Base-by-base conservation (phyloP, 345 rosid genomes). In the Euclidium syriacum region DNA sequence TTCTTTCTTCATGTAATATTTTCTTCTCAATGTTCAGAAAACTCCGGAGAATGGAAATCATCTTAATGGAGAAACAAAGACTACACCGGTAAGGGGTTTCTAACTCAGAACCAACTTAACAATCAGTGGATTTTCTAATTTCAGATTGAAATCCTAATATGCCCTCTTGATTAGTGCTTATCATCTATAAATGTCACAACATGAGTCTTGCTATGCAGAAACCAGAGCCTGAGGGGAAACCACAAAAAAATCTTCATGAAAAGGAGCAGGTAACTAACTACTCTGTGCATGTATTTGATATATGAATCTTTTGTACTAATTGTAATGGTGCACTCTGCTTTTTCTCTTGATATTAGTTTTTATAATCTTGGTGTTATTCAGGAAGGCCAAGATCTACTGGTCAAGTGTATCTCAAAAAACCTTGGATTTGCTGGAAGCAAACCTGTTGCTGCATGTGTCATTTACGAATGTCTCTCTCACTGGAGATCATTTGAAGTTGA, bases 401-500 rank as follows among this genome's bases (percentile, higher is more conserved):
- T 83, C 65, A 88, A 85, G 78, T 85, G 96, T 64, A 72, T 85
- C 64, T 78, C 87, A 57, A 84, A 88, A 64, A 82, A 85, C 76
- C 64, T 88, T 73, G 96, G 91, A 73, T 88, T 83, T 61, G 83
- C 91, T 51, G 83, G 79, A 35, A 70, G 81, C 68, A 85, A n/a
- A n/a, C n/a, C n/a, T n/a, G n/a, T n/a, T n/a, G n/a, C n/a, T n/a
- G n/a, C n/a, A n/a, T n/a, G n/a, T 70, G 70, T 85, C 47, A 77
- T 83, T 67, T 88, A 83, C 75, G 85, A 85, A 72, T 85, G 89
- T 57, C 91, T 88, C 44, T 87, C 83, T 52, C 96, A 88, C 25
- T 88, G 96, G 96, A 81, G 91, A 67, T 88, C 96, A 62, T 88
- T 88, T 78, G 96, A 88, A 77, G 96, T 83, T 64, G 96, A 88